A percentile compares a stretch with the other conserved stretches of the same genome.
Conservation (phyloP, 2,329 filamentous ascomycete genomes). For the Dothidotthia symphoricarpi region DNA sequence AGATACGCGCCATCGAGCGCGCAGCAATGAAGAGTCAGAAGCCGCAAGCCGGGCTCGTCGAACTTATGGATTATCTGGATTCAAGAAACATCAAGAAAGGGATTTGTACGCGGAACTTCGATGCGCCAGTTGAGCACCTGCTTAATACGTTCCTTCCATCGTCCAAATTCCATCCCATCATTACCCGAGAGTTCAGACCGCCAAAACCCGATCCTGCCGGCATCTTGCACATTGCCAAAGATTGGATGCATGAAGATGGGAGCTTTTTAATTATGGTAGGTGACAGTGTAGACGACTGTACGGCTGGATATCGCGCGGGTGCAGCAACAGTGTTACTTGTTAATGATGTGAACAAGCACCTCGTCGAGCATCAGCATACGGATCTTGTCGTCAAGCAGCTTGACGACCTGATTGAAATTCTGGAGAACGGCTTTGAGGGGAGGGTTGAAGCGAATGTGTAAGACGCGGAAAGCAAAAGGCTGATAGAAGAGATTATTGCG, state of each 20-base stretch:
- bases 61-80: conserved; percentile 82
- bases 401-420: conserved; percentile 72
- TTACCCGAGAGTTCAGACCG: conserved; percentile 78
- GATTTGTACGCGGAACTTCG: conserved; percentile 94
- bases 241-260: conserved; percentile 59
- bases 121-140: conserved; percentile 68
- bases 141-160: conserved; percentile 70
- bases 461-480: conserved; percentile 22
- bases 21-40: conserved; percentile 75
- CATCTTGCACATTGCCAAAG: conserved; percentile 77
- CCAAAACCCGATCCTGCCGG: conserved; percentile 88
- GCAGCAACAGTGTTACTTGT: conserved; percentile 86
- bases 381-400: conserved; percentile 68
- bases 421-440: conserved; percentile 73
- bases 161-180: conserved; percentile 70
- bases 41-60: conserved; percentile 74
- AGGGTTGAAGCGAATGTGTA: conserved; percentile 29
- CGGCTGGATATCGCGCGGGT: conserved; percentile 76
- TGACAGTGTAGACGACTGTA: conserved; percentile 86
- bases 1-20: conserved; percentile 77
- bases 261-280: conserved; percentile 54
- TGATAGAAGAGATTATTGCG: conserved; percentile 18
- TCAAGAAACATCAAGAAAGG: conserved; percentile 66
- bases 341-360: conserved; percentile 73
- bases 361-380: conserved; percentile 71